Evolutionary conservation across 1,139 yeast genomes (phyloP).

Genomic region (Hemisphaericaspora xylofermentans): DNA sequence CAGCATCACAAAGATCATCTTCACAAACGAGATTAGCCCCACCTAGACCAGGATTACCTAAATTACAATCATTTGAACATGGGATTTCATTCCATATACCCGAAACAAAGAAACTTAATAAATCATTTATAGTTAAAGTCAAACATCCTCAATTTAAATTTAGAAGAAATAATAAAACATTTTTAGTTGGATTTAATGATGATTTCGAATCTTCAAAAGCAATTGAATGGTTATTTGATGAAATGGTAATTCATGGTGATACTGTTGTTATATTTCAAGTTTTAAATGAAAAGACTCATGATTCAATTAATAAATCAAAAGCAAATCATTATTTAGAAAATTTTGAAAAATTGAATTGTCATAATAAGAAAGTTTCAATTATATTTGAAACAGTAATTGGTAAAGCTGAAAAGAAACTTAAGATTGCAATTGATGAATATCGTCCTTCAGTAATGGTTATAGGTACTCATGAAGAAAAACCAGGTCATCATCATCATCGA

Average conservation of each 20-base stretch:
- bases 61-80: slow-evolving; percentile 22
- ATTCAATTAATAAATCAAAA: slow-evolving; percentile 26
- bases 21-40: slow-evolving; percentile 4
- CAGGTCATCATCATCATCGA: slow-evolving; percentile 42
- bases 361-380: slow-evolving; percentile 49
- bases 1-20: slow-evolving; percentile 2
- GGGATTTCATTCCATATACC: slow-evolving; percentile 58
- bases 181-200: slow-evolving; percentile 59
- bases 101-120: slow-evolving; percentile 35
- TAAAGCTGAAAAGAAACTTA: slow-evolving; percentile 54
- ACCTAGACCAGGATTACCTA: slow-evolving; percentile 7
- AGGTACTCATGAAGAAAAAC: slow-evolving; percentile 49
- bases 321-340: slow-evolving; percentile 38
- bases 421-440: slow-evolving; percentile 57
- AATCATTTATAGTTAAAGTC: slow-evolving; percentile 52
- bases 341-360: slow-evolving; percentile 48
- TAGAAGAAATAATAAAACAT: slow-evolving; percentile 59
- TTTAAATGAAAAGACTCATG: slow-evolving; percentile 42
- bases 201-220: slow-evolving; percentile 59
- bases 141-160: slow-evolving; percentile 57
- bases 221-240: slow-evolving; percentile 65
- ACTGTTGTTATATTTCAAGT: slow-evolving; percentile 62
- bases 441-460: slow-evolving; percentile 65
- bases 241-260: slow-evolving; percentile 63
- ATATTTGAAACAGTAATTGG: slow-evolving; percentile 65